Evolutionary conservation across 225 moss, liverwort and hornwort species (phyloP).

Genomic region (Marchantia paleacea): DNA sequence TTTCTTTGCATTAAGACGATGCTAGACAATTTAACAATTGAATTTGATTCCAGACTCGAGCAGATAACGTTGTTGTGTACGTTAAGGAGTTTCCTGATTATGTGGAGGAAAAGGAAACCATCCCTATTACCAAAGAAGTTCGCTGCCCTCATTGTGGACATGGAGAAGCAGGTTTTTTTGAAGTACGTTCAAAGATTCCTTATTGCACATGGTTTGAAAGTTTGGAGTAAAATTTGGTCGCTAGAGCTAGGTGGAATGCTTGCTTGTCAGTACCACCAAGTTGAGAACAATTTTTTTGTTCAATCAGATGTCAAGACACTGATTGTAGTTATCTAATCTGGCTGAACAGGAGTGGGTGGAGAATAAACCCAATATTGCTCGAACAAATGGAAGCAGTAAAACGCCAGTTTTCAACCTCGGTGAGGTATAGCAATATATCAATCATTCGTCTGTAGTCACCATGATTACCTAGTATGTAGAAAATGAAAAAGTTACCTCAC

Average conservation of each 20-base stretch:
- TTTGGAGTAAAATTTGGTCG: background rate
- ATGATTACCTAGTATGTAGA: no score
- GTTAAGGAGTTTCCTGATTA: conserved; percentile 3
- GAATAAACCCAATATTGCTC: background rate
- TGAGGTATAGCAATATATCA: conserved; percentile 7
- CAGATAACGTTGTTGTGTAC: conserved; percentile 6
- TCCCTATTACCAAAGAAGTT: conserved; percentile 19
- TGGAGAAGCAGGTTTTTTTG: conserved; percentile 17
- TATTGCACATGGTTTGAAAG: background rate
- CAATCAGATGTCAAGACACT: background rate
- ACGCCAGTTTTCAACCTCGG: background rate
- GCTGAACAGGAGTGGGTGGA: conserved; percentile 12
- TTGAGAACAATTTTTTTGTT: background rate
- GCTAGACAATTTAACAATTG: no score
- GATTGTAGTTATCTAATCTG: background rate
- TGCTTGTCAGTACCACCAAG: background rate
- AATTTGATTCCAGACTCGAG: background rate
- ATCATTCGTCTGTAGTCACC: background rate
- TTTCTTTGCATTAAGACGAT: background rate
- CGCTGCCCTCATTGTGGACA: conserved; percentile 16
- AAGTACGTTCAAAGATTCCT: background rate
- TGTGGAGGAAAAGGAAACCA: background rate
- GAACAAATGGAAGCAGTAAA: background rate
- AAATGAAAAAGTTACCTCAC: no score
- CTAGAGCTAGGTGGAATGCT: background rate